phyloP scores from a whole-genome alignment of 768 basidiomycete species.

The Pleurotus sapidus region DNA sequence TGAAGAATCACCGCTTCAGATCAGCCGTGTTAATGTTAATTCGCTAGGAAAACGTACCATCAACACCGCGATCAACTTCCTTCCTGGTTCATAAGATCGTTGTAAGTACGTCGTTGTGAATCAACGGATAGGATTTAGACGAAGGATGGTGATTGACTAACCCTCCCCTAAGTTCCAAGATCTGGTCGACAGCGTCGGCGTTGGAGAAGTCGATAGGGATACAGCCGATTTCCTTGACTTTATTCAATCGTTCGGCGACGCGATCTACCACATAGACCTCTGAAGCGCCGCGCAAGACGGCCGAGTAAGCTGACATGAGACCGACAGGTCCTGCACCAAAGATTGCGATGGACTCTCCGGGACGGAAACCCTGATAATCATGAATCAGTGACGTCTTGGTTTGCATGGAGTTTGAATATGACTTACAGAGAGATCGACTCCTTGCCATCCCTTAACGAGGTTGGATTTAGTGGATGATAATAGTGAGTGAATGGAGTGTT shows the following conservation, averaged over 20 bases:
- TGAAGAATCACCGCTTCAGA: neutral
- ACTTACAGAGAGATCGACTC: constrained; percentile 41
- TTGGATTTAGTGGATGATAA: no score
- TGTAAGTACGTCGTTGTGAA: no score
- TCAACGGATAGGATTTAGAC: neutral
- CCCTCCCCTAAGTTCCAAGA: constrained; percentile 41
- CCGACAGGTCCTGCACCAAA: constrained; percentile 57
- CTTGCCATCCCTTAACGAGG: constrained; percentile 44
- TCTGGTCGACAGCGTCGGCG: constrained; percentile 49
- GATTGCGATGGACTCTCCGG: constrained; percentile 50
- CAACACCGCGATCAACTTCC: constrained; percentile 51
- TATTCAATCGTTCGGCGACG: constrained; percentile 48
- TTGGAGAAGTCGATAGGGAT: constrained; percentile 46
- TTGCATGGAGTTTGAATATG: no score
- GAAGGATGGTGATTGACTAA: constrained; percentile 16
- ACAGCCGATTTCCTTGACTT: constrained; percentile 51
- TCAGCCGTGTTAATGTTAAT: no score
- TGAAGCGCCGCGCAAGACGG: constrained; percentile 46
- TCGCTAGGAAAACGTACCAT: constrained; percentile 24
- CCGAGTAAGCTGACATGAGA: constrained; percentile 58
- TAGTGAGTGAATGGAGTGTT: neutral
- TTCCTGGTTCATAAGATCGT: constrained; percentile 18
- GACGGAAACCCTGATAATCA: constrained; percentile 36
- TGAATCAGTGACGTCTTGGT: constrained; percentile 7
- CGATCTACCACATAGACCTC: constrained; percentile 56